These are phyloP conservation scores for Magnolia officinalis DNA, from an alignment of 164 flowering plant genomes.

Conservation along the genomic window DNA sequence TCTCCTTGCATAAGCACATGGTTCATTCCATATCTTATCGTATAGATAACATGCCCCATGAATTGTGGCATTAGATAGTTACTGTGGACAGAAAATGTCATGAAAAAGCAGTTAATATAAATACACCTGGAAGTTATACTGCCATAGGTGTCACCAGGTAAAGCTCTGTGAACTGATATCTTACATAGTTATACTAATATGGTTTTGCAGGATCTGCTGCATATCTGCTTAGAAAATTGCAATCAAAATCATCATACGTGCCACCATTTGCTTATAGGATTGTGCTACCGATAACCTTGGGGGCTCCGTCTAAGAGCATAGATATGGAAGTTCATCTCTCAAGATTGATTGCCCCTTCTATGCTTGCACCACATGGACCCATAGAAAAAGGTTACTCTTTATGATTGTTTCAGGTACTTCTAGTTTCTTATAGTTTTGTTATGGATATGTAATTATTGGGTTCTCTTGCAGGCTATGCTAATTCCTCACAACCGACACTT, in stretches of 20 bases:
- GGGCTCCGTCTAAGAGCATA: neutral
- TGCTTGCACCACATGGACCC: neutral
- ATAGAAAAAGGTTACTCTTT: neutral
- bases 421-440: neutral
- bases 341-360: neutral
- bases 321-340: neutral
- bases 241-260: neutral
- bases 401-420: neutral
- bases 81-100: too few species aligned
- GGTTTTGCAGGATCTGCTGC: neutral
- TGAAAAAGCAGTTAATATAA: too few species aligned
- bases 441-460: neutral
- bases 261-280: neutral
- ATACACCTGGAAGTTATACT: too few species aligned
- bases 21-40: too few species aligned
- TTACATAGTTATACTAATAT: neutral
- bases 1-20: too few species aligned
- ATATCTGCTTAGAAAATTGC: neutral
- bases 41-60: too few species aligned
- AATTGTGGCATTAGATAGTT: too few species aligned
- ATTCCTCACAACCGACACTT: conserved; percentile 28
- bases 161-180: neutral
- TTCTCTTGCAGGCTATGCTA: conserved; percentile 20
- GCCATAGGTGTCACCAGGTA: neutral
- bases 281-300: neutral